These are phyloP conservation scores for Rhododendron ferrugineum DNA, from an alignment of 148 eudicot genomes.

Conservation along the genomic window DNA sequence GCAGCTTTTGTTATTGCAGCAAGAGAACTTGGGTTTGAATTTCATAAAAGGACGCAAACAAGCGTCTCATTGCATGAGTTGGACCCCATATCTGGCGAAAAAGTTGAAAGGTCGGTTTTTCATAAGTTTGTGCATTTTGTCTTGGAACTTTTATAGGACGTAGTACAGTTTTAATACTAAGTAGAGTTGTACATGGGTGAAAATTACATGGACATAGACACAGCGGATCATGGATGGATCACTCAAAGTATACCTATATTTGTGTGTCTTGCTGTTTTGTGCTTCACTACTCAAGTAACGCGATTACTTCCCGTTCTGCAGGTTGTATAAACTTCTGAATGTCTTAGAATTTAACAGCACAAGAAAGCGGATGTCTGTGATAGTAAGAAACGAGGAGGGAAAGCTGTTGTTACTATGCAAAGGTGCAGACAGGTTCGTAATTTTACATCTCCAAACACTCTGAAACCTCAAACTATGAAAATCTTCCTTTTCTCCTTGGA, in stretches of 20 bases:
- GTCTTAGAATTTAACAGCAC: constrained; percentile 86
- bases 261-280: neutral
- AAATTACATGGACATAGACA: neutral
- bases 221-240: neutral
- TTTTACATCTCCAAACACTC: neutral
- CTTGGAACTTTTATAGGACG: neutral
- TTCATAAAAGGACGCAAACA: constrained; percentile 76
- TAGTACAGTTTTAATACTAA: neutral
- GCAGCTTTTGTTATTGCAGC: constrained; percentile 99
- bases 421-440: constrained; percentile 89
- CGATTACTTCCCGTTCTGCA: constrained; percentile 23
- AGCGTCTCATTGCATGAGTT: constrained; percentile 65
- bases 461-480: neutral
- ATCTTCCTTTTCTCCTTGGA: neutral
- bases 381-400: constrained; percentile 63
- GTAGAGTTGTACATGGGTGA: neutral
- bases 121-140: constrained; percentile 1
- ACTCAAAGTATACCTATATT: neutral
- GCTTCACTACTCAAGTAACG: neutral
- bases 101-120: constrained; percentile 62
- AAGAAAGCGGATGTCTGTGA: constrained; percentile 84
- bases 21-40: constrained; percentile 87
- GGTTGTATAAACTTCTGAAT: constrained; percentile 56
- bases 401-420: constrained; percentile 62
- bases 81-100: constrained; percentile 52